Conservation (phyloP, 1,284 basidiomycete species). For the Ustilago nuda region DNA sequence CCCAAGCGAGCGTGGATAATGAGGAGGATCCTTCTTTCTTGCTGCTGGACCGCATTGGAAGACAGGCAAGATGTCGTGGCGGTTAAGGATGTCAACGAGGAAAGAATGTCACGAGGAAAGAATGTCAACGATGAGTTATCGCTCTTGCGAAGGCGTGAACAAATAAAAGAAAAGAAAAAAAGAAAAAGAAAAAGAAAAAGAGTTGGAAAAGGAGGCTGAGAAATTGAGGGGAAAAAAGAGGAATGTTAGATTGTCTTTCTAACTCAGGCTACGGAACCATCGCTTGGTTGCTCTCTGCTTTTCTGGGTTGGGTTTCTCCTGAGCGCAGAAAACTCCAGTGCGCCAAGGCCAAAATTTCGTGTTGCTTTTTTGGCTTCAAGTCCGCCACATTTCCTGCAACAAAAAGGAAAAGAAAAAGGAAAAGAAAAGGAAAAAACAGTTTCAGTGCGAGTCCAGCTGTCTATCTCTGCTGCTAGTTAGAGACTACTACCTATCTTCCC, state of each 20-base stretch:
- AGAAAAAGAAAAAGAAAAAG: no score
- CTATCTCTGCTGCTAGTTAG: background rate
- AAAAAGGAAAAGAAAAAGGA: background rate
- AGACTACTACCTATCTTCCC: background rate
- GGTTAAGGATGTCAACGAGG: background rate
- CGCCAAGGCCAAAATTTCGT: background rate
- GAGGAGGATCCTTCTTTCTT: slow-evolving; percentile 1
- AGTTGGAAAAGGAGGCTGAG: no score
- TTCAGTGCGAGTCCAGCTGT: slow-evolving; percentile 5
- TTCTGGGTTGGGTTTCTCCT: background rate
- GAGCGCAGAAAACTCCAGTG: background rate
- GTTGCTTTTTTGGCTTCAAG: background rate
- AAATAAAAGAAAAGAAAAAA: no score
- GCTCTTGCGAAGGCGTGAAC: no score
- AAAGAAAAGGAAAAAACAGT: no score
- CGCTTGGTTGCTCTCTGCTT: background rate
- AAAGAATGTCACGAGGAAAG: background rate
- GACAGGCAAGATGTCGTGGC: background rate
- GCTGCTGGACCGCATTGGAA: slow-evolving; percentile 2
- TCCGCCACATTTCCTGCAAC: slow-evolving; percentile 2
- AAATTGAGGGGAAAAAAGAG: no score
- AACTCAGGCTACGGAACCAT: no score
- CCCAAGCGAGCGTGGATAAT: background rate
- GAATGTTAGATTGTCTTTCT: no score
- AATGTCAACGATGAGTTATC: background rate